phyloP scores from a whole-genome alignment of 345 rosid genomes.

The Pistacia integerrima region DNA sequence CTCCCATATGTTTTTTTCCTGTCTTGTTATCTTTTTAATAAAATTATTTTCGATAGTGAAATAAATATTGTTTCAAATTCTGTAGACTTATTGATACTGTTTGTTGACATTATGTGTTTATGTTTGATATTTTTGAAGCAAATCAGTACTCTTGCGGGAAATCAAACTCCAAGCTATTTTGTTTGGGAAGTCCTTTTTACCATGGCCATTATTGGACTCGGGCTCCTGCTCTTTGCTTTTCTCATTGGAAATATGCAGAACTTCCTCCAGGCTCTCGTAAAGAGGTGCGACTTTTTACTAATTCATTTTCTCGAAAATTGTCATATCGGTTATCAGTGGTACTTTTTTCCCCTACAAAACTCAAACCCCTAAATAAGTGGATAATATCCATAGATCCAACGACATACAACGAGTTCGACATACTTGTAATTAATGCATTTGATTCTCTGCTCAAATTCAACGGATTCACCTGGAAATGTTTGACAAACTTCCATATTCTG shows the following conservation, averaged over 20 bases:
- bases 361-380: too few species aligned
- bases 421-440: too few species aligned
- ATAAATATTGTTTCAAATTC: constrained; percentile 1
- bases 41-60: not conserved
- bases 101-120: constrained; percentile 7
- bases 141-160: constrained; percentile 97
- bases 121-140: constrained; percentile 50
- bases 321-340: not conserved
- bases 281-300: constrained; percentile 47
- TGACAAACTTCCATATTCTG: too few species aligned
- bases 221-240: constrained; percentile 89
- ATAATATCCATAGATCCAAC: too few species aligned
- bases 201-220: constrained; percentile 77
- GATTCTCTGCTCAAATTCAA: too few species aligned
- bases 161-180: constrained; percentile 79
- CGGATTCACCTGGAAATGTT: too few species aligned
- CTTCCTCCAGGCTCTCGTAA: constrained; percentile 83
- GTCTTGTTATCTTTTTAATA: not conserved
- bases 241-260: constrained; percentile 97
- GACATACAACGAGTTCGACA: too few species aligned
- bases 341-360: too few species aligned
- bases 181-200: constrained; percentile 82
- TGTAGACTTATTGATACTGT: not conserved
- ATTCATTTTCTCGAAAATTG: not conserved
- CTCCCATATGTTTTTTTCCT: not conserved